Base-by-base conservation (phyloP, 306 rosid genomes). In the Malus domestica region DNA sequence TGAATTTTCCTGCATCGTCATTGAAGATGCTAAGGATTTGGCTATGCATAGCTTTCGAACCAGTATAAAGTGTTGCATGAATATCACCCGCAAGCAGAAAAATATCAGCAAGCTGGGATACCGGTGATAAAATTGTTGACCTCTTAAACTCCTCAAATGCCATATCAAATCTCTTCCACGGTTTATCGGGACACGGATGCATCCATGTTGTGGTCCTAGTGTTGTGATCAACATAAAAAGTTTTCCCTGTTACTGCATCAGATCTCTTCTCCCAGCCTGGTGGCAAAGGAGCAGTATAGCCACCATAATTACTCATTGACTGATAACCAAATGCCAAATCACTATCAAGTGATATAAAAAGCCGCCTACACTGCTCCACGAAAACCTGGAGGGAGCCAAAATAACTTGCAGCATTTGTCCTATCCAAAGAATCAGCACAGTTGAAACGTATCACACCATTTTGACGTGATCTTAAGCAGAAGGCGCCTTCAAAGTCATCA, bases 81-180 rank as follows among this genome's bases (percentile, higher is more conserved):
- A 90, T 90, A 85, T 96, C 99, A 71, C 99, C 99, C 57, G 99
- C 99, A 72, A 90, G 93, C 87, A 96, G 90, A 82, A 96, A 96
- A 79, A 96, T 81, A 80, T 96, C 99, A 46, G 99, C 90, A 51
- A 96, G 84, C 89, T 87, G 97, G 78, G 94, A 89, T 76, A 96
- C 89, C 38, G 98, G 99, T 72, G 96, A 88, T 81, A 96, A 82
- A 82, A 96, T 88, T 62, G 98, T 92, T 75, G 98, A 90, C 82
- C 93, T 87, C 83, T 88, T 96, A 80, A 96, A 92, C 76, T 92
- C 98, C 86, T 96, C 99, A 80, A 96, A 92, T 70, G 96, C 29
- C 99, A 96, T 96, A 80, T 90, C 99, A 89, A 96, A 90, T 85
- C 96, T 89, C 86, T 96, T 96, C 99, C 99, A 96, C 61, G 99